Percentiles rank a stretch among this genome's conserved stretches.
phyloP scores from a whole-genome alignment of 1,139 yeast species.

The Pichia inconspicua region DNA sequence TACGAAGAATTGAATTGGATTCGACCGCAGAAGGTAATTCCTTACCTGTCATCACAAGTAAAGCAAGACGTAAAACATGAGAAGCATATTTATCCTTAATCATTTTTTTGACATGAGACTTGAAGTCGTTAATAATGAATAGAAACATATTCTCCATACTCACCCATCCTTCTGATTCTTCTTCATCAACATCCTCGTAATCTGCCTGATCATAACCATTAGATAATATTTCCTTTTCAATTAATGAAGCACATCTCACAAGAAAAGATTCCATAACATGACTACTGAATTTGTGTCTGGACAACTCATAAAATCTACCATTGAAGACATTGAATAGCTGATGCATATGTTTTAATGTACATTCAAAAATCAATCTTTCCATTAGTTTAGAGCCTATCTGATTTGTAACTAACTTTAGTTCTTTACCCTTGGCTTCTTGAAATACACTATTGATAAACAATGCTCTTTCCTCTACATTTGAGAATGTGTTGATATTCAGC shows the following conservation, averaged over 20 bases:
- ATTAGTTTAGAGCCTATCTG: conserved; percentile 89
- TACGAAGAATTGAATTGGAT: conserved; percentile 69
- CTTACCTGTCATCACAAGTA: conserved; percentile 69
- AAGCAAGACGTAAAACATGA: conserved; percentile 69
- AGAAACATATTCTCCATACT: conserved; percentile 60
- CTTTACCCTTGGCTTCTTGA: conserved; percentile 86
- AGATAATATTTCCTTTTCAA: conserved; percentile 59
- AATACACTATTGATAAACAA: conserved; percentile 71
- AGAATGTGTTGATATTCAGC: conserved; percentile 73
- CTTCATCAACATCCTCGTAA: conserved; percentile 26
- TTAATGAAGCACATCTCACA: conserved; percentile 64
- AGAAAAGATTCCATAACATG: conserved; percentile 87
- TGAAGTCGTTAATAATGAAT: conserved; percentile 58
- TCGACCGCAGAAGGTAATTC: conserved; percentile 70
- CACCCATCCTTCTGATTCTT: conserved; percentile 33
- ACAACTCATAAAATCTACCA: conserved; percentile 66
- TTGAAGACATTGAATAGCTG: conserved; percentile 56
- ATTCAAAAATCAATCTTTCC: conserved; percentile 72
- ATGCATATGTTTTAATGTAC: conserved; percentile 59
- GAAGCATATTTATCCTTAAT: conserved; percentile 76
- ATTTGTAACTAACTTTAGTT: conserved; percentile 84
- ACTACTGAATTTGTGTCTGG: conserved; percentile 86
- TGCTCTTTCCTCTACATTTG: conserved; percentile 58
- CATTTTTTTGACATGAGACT: conserved; percentile 52
- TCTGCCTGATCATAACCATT: conserved; percentile 27